Base-by-base conservation (phyloP, 2,329 filamentous ascomycete species). In the Hortaea sp. region DNA sequence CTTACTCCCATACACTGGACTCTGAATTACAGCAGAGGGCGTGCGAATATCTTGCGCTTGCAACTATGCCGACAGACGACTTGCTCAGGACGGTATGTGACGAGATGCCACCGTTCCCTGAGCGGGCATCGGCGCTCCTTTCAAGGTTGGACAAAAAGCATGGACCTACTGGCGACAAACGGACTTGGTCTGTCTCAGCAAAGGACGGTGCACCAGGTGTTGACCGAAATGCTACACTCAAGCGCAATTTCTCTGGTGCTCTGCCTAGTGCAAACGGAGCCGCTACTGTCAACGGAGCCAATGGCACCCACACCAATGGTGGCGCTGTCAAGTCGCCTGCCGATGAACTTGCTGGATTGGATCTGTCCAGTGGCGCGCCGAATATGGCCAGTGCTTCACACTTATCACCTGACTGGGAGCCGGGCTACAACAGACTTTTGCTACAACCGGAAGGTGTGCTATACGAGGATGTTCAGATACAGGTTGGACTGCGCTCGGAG, bases 31-130 rank as follows among this genome's bases (percentile, higher is more conserved):
- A 98, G 65, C 92, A 98, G 69, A 76, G 92, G 67, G 90, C 92
- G 10, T 98, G 88, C 68, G 92, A 98, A 65, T 98, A 97, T 64
- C 74, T 95, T 49, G 81, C 85, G 0, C 74, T 98, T 51, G 88
- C 88, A 12, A 89, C 79, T 31, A 76, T 94, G 63, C 85, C 88
- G 0, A 88, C 87, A 0, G 92, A 98, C 58, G 89, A 97, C 54
- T 76, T 98, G 5, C 74, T 98, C 9, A 81, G 92, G 43, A 97
- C 92, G 0, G 82, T 98, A 5, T 95, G 89, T 65, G 92, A 98
- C 57, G 92, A 98, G 65, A 98, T 98, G 94, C 92, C 92, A 2
- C 89, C 92, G 0, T 98, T 97, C 69, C 94, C 92, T 0, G 89
- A 98, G 65, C 77, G 94, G 49, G 83, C 94, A 48, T 97, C 92